These are phyloP conservation scores for Rhypophila decipiens DNA, from an alignment of 495 filamentous ascomycete genomes.

Conservation along the genomic window DNA sequence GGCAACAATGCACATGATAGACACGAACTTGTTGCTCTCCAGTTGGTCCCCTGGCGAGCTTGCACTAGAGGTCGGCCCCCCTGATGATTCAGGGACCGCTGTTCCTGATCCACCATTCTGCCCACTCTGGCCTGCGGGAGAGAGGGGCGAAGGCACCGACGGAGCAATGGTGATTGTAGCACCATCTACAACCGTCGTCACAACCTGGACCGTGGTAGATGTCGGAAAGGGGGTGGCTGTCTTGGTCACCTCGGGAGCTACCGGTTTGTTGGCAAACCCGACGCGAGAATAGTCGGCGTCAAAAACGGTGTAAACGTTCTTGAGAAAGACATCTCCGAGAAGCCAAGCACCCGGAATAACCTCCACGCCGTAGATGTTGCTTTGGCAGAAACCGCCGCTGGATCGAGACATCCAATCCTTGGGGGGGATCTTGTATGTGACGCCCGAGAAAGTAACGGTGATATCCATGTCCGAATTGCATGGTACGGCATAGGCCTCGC, in stretches of 20 bases:
- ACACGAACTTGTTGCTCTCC: constrained; percentile 7
- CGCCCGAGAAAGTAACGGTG: constrained; percentile 34
- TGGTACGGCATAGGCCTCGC: constrained; percentile 59
- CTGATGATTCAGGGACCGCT: constrained; percentile 5
- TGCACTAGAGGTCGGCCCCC: neutral
- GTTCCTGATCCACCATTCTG: constrained; percentile 9
- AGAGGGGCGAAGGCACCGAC: neutral
- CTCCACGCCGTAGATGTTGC: constrained; percentile 55
- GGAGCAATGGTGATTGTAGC: neutral
- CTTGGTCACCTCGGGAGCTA: constrained; percentile 8
- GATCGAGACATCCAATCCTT: constrained; percentile 66
- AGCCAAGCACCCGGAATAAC: constrained; percentile 54
- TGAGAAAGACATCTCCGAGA: constrained; percentile 75
- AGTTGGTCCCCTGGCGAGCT: constrained; percentile 14
- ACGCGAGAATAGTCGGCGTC: constrained; percentile 57
- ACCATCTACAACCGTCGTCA: neutral
- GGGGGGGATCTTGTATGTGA: constrained; percentile 56
- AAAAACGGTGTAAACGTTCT: constrained; percentile 86
- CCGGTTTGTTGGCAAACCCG: constrained; percentile 37
- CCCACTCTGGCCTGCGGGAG: constrained; percentile 5
- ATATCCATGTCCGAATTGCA: constrained; percentile 53
- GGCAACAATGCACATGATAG: constrained; percentile 11
- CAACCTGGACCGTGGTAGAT: neutral
- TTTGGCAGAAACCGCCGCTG: constrained; percentile 47
- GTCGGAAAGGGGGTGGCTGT: constrained; percentile 1